Conservation (phyloP, 1,284 basidiomycete genomes). For the Ustilago curta region DNA sequence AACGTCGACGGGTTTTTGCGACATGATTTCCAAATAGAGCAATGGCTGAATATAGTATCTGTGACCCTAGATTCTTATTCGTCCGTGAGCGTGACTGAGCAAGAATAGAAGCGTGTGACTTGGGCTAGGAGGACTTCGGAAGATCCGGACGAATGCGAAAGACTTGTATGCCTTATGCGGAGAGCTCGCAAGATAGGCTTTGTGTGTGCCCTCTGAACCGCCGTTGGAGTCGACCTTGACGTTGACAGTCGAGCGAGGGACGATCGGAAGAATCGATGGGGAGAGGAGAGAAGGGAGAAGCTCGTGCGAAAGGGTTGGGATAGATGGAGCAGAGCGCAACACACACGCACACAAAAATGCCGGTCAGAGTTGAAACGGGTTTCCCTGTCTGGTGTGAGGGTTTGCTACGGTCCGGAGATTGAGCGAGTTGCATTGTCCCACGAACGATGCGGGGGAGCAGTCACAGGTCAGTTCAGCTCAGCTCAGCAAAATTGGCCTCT, state of each 20-base stretch:
- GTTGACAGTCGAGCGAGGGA: not conserved
- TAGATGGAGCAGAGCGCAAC: not conserved
- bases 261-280: not conserved
- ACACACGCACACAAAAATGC: not conserved
- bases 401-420: conserved; percentile 29
- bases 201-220: not conserved
- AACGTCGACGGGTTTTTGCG: conserved; percentile 34
- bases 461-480: conserved; percentile 6
- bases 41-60: too few relatives aligned
- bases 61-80: not conserved
- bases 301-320: not conserved
- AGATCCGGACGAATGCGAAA: not conserved
- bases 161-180: not conserved
- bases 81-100: too few relatives aligned
- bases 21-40: conserved; percentile 10
- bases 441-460: not conserved
- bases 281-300: not conserved
- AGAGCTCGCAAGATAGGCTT: not conserved
- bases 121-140: not conserved
- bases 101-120: not conserved
- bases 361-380: conserved; percentile 3
- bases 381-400: not conserved
- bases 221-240: not conserved
- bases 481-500: conserved; percentile 10
- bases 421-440: conserved; percentile 2